Evolutionary conservation across 163 green algal genomes (phyloP).

Genomic region (Prototheca wickerhamii): DNA sequence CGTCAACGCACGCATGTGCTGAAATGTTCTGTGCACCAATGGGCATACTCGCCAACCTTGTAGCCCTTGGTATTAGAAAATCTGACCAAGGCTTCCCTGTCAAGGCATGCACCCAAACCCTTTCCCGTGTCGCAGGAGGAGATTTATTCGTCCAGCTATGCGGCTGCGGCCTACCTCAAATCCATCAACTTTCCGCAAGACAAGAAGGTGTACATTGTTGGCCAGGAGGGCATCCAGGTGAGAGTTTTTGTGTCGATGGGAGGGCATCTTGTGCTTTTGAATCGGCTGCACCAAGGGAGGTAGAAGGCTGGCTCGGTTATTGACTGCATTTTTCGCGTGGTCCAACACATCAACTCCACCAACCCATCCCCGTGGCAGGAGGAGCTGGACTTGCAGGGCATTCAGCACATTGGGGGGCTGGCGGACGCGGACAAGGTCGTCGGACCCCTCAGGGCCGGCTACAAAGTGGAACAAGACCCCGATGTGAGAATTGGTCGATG

Average conservation of each 20-base stretch:
- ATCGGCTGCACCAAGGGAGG: background rate
- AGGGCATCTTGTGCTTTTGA: background rate
- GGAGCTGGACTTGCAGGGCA: slow-evolving; percentile 92
- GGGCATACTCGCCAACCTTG: too few species aligned
- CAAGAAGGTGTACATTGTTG: slow-evolving; percentile 97
- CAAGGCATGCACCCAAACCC: too few species aligned
- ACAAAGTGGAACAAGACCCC: slow-evolving; percentile 79
- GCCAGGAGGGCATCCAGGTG: slow-evolving; percentile 80
- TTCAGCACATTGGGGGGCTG: slow-evolving; percentile 81
- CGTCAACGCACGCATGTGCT: background rate
- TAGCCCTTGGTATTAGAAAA: too few species aligned
- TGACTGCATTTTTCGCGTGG: too few species aligned
- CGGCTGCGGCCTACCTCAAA: slow-evolving; percentile 93
- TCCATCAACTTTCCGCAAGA: slow-evolving; percentile 82
- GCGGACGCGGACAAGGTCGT: slow-evolving; percentile 78
- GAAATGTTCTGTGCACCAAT: background rate
- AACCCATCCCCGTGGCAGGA: slow-evolving; percentile 41
- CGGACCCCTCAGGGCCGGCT: slow-evolving; percentile 68
- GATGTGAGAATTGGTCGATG: slow-evolving; percentile 47
- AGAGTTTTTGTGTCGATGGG: background rate
- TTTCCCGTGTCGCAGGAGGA: slow-evolving; percentile 79
- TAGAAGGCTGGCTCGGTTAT: too few species aligned
- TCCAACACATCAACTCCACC: too few species aligned
- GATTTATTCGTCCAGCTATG: slow-evolving; percentile 98
- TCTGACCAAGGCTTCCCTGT: too few species aligned